A percentile compares a stretch with the other conserved stretches of the same genome.
These are phyloP conservation scores for Postia placenta DNA, from an alignment of 768 basidiomycete genomes.

Conservation along the genomic window DNA sequence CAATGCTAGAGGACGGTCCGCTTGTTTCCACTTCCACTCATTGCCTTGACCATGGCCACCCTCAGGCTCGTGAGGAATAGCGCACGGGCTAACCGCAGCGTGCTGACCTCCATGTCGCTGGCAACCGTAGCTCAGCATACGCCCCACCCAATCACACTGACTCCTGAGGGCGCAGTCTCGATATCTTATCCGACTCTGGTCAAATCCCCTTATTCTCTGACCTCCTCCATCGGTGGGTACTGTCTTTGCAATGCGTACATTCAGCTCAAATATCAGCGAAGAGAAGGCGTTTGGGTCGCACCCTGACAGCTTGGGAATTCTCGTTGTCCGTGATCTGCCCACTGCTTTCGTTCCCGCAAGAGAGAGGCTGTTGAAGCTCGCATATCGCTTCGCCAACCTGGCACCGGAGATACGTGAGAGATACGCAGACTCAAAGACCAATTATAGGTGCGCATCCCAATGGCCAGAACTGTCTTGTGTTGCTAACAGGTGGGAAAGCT, in stretches of 20 bases:
- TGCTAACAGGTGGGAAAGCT: conserved; percentile 35
- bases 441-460: conserved; percentile 57
- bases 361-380: conserved; percentile 65
- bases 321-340: conserved; percentile 81
- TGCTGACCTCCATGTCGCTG: neutral
- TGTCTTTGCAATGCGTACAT: conserved; percentile 1
- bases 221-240: conserved; percentile 53
- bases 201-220: conserved; percentile 45
- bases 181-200: conserved; percentile 59
- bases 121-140: neutral
- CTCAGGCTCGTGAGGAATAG: no score
- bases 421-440: conserved; percentile 65
- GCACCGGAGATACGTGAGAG: conserved; percentile 62
- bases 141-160: conserved; percentile 12
- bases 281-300: conserved; percentile 82
- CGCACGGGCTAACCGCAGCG: no score
- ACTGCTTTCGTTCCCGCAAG: conserved; percentile 53
- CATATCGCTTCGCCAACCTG: conserved; percentile 70
- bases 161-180: conserved; percentile 46
- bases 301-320: conserved; percentile 70
- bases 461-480: neutral
- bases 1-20: no score
- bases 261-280: conserved; percentile 19
- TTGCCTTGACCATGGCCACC: no score
- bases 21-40: no score